Evolutionary conservation across 768 basidiomycete genomes (phyloP).

Genomic region (Lanmaoa pseudosensibilis): DNA sequence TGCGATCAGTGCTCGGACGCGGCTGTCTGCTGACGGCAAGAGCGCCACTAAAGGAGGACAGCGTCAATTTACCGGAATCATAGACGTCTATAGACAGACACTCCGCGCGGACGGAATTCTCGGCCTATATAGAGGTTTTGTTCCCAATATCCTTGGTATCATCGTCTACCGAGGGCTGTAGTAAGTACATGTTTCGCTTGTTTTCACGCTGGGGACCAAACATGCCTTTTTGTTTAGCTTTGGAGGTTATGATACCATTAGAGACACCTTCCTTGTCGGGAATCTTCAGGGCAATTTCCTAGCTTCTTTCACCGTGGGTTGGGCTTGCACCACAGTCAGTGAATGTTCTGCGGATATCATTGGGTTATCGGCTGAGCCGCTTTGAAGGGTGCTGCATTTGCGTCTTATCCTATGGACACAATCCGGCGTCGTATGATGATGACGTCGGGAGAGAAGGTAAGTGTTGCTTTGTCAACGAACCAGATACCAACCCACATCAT

Average conservation of each 20-base stretch:
- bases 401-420: constrained; percentile 46
- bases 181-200: constrained; percentile 24
- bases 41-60: constrained; percentile 37
- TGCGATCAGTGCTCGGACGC: constrained; percentile 38
- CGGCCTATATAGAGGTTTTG: constrained; percentile 45
- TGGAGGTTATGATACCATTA: constrained; percentile 44
- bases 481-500: not conserved
- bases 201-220: not conserved
- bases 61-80: constrained; percentile 41
- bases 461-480: not conserved
- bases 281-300: constrained; percentile 40
- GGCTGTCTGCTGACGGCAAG: constrained; percentile 43
- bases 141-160: constrained; percentile 43
- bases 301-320: constrained; percentile 43
- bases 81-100: constrained; percentile 46
- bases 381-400: constrained; percentile 36
- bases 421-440: constrained; percentile 51
- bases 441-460: constrained; percentile 40
- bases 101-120: constrained; percentile 39
- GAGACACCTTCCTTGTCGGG: constrained; percentile 41
- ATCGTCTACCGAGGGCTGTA: constrained; percentile 46
- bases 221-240: constrained; percentile 30
- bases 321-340: constrained; percentile 41
- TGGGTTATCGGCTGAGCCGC: not conserved
- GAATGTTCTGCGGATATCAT: not conserved